Base-by-base conservation (phyloP, 2,329 filamentous ascomycete genomes). In the Calonectria montana region DNA sequence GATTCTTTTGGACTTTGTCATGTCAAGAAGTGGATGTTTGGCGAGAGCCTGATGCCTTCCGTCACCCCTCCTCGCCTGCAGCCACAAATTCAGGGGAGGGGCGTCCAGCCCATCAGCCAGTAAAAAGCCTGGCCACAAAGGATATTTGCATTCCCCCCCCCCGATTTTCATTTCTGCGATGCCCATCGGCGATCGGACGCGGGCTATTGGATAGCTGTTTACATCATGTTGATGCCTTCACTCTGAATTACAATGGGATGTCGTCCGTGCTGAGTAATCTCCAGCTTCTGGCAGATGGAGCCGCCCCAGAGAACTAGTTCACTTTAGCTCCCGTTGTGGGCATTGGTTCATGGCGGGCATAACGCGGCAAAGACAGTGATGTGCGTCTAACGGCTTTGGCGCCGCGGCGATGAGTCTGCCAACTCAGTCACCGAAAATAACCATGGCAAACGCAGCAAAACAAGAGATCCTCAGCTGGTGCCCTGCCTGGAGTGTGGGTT, bases 261-360 rank as follows among this genome's bases (percentile, higher is more conserved):
- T 61, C 68, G 37, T 70, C 53, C 7, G 39, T 67, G 68, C 63
- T 70, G 68, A 70, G 68, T 70, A 66, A 70, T 70, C 68, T 55
- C 13, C n/a, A 27, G 29, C 16, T 13, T 48, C n/a, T 47, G 31
- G 41, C 43, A 27, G 59, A 57, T 53, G 48, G 61, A 64, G 57
- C 57, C 53, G 53, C 27, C 67, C 41, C 61, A 48, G 59, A 50
- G 48, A n/a, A 23, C 21, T 39, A 27, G n/a, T 64, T 47, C 27
- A 50, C 48, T 48, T 70, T 70, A 70, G 67, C 61, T 65, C 48
- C 67, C 62, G 48, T 45, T 31, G 50, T 47, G 39, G 23, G 23
- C 45, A 48, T 27, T 29, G 23, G 25, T 29, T 35, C 61, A 47
- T 47, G 61, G 31, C 61, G 48, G 37, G 35, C 47, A 65, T 65